A percentile compares a stretch with the other conserved stretches of the same genome.
Conservation (phyloP, 139 green algal species). For the Zygnema circumcarinatum region DNA sequence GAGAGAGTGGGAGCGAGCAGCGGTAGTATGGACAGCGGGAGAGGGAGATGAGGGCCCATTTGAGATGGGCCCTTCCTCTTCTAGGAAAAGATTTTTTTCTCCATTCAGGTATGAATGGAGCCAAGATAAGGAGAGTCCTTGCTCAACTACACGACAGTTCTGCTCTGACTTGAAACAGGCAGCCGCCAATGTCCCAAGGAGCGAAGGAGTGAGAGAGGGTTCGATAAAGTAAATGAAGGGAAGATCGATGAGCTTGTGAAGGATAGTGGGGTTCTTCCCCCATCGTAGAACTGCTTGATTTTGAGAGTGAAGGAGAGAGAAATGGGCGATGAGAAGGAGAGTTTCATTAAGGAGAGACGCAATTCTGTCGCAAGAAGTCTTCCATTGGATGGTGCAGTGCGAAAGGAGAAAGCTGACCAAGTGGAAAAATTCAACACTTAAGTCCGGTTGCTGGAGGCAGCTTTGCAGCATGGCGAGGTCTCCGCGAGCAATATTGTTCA, state of each 20-base stretch:
- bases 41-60: neutral
- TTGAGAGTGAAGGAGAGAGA: slow-evolving; percentile 15
- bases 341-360: slow-evolving; percentile 45
- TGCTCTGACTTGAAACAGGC: slow-evolving; percentile 5
- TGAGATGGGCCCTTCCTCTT: neutral
- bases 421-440: slow-evolving; percentile 59
- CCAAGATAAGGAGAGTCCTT: slow-evolving; percentile 73
- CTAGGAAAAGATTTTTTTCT: neutral
- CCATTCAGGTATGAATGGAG: slow-evolving; percentile 66
- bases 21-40: neutral
- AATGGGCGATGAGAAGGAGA: slow-evolving; percentile 50
- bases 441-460: slow-evolving; percentile 5
- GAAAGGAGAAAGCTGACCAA: slow-evolving; percentile 57
- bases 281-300: slow-evolving; percentile 57
- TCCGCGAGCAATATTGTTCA: neutral
- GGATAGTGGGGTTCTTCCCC: slow-evolving; percentile 59
- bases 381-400: slow-evolving; percentile 50
- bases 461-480: neutral
- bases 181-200: neutral
- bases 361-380: slow-evolving; percentile 20
- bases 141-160: slow-evolving; percentile 61
- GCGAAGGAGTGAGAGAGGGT: neutral
- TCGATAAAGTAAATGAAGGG: neutral
- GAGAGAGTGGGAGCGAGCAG: neutral
- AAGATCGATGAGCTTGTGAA: slow-evolving; percentile 38